phyloP scores from a whole-genome alignment of 1,284 basidiomycete species.

The Sphagnurus paluster region DNA sequence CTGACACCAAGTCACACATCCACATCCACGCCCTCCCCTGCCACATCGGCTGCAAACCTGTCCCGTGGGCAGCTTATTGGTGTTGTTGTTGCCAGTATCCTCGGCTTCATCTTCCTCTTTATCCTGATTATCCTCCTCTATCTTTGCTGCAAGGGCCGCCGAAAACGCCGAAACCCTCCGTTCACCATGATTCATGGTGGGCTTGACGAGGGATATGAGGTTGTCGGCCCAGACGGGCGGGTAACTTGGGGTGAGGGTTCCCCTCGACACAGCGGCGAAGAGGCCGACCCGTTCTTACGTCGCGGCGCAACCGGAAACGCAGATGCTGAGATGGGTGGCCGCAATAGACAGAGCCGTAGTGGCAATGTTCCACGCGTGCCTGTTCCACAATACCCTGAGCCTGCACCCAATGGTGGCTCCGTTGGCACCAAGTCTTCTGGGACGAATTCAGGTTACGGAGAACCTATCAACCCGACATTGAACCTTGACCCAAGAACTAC shows the following conservation, averaged over 20 bases:
- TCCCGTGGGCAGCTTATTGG: constrained; percentile 45
- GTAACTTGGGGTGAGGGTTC: constrained; percentile 57
- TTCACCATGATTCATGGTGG: constrained; percentile 31
- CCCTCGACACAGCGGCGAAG: constrained; percentile 65
- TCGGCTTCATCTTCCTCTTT: constrained; percentile 57
- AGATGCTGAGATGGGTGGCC: constrained; percentile 26
- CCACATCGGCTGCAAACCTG: constrained; percentile 23
- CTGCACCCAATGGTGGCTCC: too few species aligned
- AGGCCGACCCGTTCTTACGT: constrained; percentile 60
- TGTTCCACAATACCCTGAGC: too few species aligned
- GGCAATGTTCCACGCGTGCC: constrained; percentile 29
- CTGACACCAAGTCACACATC: too few species aligned
- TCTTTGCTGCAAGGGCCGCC: constrained; percentile 49
- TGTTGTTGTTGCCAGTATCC: constrained; percentile 44
- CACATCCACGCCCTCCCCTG: constrained; percentile 17
- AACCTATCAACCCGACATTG: constrained; percentile 34
- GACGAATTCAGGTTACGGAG: constrained; percentile 41
- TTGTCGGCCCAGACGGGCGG: constrained; percentile 41
- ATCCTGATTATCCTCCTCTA: constrained; percentile 48
- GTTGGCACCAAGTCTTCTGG: constrained; percentile 29
- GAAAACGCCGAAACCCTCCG: constrained; percentile 17
- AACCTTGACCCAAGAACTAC: constrained; percentile 30
- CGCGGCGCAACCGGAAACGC: constrained; percentile 27
- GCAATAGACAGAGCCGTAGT: constrained; percentile 16
- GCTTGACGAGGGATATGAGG: constrained; percentile 56